Base-by-base conservation (phyloP, 2,329 filamentous ascomycete species). In the Rasamsonia emersonii region DNA sequence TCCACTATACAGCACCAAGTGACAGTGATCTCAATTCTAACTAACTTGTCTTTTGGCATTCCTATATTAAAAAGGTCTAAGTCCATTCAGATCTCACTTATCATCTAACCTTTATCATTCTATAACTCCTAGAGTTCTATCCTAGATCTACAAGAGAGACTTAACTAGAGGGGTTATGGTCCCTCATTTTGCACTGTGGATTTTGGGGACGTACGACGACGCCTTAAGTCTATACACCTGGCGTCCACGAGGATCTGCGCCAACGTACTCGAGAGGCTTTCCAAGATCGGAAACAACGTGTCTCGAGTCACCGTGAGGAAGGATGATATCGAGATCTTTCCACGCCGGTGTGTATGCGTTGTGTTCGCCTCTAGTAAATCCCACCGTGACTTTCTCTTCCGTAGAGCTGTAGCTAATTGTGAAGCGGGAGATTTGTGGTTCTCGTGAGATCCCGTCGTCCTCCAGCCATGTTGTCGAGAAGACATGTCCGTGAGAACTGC, bases 401-500 rank as follows among this genome's bases (percentile, higher is more conserved):
- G 62, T 67, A 1, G 63, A 62, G 21, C 52, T 52, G 39, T 71
- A 72, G 16, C 34, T 50, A 18, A 71, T 24, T 1, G 51, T 62
- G 39, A 68, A 70, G 4, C 39, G 50, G 0, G 65, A 60, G 14
- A 68, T 60, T 11, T 47, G 43, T 2, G 61, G 54, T 4, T 54
- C 37, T 5, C 63, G 58, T 6, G 69, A 67, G 17, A 75, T 63
- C 0, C 71, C 72, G 49, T 77, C 71, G 38, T 77, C 72, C 46
- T 77, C 73, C 28, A 64, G 64, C 71, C 72, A 77, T 0, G 53
- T 62, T 9, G 53, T 62, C 10, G 37, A 39, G 37, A 59, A 68
- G 5, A 50, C 57, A 9, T 46, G 50, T 0, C 53, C 62, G 23
- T 59, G 50, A 2, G 55, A 62, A 15, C 52, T 59, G 0, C 57